Evolutionary conservation across 805 yeast genomes (phyloP), one percentile per base, ranked within the genome.

Genomic region (Candida sakaeoensis): DNA sequence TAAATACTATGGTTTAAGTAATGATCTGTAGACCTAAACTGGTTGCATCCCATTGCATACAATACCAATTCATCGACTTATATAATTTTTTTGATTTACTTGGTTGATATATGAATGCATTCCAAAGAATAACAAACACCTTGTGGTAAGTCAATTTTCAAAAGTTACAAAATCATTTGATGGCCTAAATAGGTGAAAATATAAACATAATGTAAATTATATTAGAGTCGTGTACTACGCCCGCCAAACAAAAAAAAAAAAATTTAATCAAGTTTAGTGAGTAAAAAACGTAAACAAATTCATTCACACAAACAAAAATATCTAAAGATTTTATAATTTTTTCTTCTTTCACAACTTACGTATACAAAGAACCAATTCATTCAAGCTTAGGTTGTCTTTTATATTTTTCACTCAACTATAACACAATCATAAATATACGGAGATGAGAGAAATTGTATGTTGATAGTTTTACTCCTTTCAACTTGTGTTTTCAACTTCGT

Each of bases 361-460:
- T 8, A 4, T 16, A 32, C 26, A 21, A 21, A 21, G 9, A 21
- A 21, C 24, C 24, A 21, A 21, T 7, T 21, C 24, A 21, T 21
- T 21, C 9, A 9, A 7, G 24, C 9, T 7, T 21, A 7, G 9
- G 9, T 21, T 21, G 24, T 21, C 9, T 28, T 17, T 19, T 22
- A 31, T 19, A 21, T 21, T 21, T 9, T 9, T 7, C 9, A 6
- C 24, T 21, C 24, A 21, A 21, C 6, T 9, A 21, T 21, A 7
- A 21, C 9, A 21, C 18, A 36, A 14, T 12, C 4, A 26, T 5
- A 18, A 8, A 13, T n/a, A 36, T 8, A 36, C 15, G 4, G 2
- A 26, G 31, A 52, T 52, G 57, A 52, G 57, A 52, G 57, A 52
- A 46, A 52, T 52, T 42, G 57, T 52, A 52, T 31, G 57, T 52